Evolutionary conservation across 2,329 filamentous ascomycete genomes (phyloP).

Genomic region (Trichophyton simii): DNA sequence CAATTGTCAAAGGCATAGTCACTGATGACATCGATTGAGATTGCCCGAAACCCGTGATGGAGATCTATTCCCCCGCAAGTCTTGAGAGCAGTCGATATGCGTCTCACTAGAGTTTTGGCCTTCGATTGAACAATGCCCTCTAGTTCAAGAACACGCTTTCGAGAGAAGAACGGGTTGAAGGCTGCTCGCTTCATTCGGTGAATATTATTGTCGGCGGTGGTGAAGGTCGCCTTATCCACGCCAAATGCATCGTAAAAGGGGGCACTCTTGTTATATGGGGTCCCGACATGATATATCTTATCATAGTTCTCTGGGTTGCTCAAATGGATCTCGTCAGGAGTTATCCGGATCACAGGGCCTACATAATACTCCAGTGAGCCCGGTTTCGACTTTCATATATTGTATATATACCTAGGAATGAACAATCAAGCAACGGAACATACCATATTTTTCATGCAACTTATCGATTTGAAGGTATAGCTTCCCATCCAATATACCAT

Average conservation of each 20-base stretch:
- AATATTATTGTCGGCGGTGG: conserved; percentile 16
- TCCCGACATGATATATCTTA: conserved; percentile 16
- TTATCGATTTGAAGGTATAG: conserved; percentile 1
- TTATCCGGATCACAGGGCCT: conserved; percentile 14
- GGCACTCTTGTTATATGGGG: conserved; percentile 15
- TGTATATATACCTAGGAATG: not conserved
- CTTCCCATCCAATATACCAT: not conserved
- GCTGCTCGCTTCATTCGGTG: conserved; percentile 19
- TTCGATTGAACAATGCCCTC: conserved; percentile 14
- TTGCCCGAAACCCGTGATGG: not conserved
- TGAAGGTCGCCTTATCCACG: conserved; percentile 21
- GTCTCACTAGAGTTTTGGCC: conserved; percentile 16
- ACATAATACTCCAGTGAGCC: not conserved
- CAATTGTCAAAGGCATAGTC: conserved; percentile 17
- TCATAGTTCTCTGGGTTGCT: conserved; percentile 16
- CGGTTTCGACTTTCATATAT: not conserved
- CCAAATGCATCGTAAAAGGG: conserved; percentile 20
- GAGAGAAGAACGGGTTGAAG: conserved; percentile 21
- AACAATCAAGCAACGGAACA: not conserved
- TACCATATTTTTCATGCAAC: not conserved
- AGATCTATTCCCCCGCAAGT: not conserved
- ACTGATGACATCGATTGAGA: conserved; percentile 3
- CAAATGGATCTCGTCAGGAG: conserved; percentile 11
- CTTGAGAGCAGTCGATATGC: conserved; percentile 14
- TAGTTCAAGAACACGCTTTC: conserved; percentile 12